phyloP scores from a whole-genome alignment of 305 asterid species.

The Solanum hybrid region DNA sequence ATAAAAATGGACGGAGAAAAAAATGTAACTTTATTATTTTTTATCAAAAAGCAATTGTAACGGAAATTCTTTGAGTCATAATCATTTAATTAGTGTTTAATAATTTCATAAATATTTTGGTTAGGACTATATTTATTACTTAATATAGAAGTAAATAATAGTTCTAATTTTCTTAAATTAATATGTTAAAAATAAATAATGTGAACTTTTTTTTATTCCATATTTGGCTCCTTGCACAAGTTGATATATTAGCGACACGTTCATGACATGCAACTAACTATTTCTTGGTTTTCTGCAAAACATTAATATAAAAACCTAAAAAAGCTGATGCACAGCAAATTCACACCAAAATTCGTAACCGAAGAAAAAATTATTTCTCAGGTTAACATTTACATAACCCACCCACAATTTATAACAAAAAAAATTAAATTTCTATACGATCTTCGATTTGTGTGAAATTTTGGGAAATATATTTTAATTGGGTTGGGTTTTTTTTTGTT shows the following conservation, averaged over 20 bases:
- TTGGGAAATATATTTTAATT: not conserved
- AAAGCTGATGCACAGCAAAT: too few relatives aligned
- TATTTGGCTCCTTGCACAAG: not conserved
- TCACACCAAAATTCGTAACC: not conserved
- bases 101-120: not conserved
- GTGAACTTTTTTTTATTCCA: not conserved
- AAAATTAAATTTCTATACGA: not conserved
- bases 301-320: not conserved
- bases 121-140: not conserved
- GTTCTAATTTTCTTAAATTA: not conserved
- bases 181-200: not conserved
- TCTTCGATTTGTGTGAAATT: not conserved
- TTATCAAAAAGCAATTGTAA: not conserved
- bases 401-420: not conserved
- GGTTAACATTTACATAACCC: not conserved
- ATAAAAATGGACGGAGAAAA: not conserved
- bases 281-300: not conserved
- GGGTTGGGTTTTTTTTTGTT: conserved; percentile 1
- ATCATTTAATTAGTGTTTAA: not conserved
- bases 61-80: not conserved
- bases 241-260: not conserved
- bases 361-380: not conserved
- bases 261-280: conserved; percentile 7
- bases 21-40: not conserved
- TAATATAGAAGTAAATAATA: not conserved